Evolutionary conservation across 2,329 filamentous ascomycete genomes (phyloP).

Genomic region (Drechslerella dactyloides): DNA sequence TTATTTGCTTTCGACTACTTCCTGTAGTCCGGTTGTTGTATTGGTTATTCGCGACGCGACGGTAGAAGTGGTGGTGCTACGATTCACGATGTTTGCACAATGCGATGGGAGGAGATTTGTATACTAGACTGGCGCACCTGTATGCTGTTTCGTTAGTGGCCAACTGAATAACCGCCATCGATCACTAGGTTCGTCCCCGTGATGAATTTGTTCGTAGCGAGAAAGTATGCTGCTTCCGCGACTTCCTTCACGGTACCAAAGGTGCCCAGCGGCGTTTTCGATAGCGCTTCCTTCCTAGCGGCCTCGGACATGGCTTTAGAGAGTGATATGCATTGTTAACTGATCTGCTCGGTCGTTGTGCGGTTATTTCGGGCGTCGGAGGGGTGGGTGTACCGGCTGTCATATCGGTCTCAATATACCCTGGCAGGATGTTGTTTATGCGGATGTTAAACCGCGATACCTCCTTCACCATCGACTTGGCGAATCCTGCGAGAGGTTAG

Average conservation of each 20-base stretch:
- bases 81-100: not conserved
- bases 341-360: not conserved
- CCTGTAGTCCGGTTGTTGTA: no score
- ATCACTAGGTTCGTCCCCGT: conserved; percentile 87
- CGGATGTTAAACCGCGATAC: conserved; percentile 69
- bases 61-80: conserved; percentile 2
- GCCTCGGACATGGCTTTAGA: conserved; percentile 26
- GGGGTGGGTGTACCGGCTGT: conserved; percentile 67
- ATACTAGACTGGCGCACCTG: conserved; percentile 7
- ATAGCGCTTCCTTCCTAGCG: conserved; percentile 55
- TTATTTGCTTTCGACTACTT: no score
- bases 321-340: conserved; percentile 3
- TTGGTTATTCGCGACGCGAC: not conserved
- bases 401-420: conserved; percentile 84
- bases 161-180: conserved; percentile 73
- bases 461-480: conserved; percentile 70
- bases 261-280: conserved; percentile 69
- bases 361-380: conserved; percentile 13
- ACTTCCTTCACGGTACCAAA: conserved; percentile 74
- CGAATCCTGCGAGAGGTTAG: conserved; percentile 65
- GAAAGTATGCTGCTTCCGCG: conserved; percentile 80
- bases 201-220: conserved; percentile 78
- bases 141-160: not conserved
- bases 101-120: not conserved
- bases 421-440: conserved; percentile 80